Percentiles rank a stretch among this genome's conserved stretches.
Evolutionary conservation across 2,329 filamentous ascomycete genomes (phyloP).

Genomic region (Cytospora schulzeri): DNA sequence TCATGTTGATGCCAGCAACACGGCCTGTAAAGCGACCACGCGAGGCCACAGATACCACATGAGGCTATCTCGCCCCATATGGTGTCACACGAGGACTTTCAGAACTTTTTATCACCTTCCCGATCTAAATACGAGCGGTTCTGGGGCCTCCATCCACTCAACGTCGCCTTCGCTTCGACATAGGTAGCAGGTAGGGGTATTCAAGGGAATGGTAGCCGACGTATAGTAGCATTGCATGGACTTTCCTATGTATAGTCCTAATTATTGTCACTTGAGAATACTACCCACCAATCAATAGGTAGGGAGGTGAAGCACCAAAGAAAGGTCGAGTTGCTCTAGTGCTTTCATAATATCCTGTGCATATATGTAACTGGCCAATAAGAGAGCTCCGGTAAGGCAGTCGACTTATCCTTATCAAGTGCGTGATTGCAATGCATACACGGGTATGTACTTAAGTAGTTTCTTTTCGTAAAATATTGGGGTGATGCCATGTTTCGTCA

Average conservation of each 20-base stretch:
- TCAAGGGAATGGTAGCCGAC: neutral
- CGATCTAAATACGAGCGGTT: neutral
- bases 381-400: slow-evolving; percentile 6
- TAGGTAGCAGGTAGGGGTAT: neutral
- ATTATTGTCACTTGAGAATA: neutral
- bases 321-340: slow-evolving; percentile 7
- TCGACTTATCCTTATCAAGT: slow-evolving; percentile 14
- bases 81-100: slow-evolving; percentile 1
- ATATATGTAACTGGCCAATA: slow-evolving; percentile 1
- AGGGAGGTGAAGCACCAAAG: neutral
- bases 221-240: neutral
- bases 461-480: slow-evolving; percentile 16
- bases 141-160: neutral
- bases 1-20: neutral
- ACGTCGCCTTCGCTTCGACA: neutral
- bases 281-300: slow-evolving; percentile 6
- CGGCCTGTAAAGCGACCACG: slow-evolving; percentile 6
- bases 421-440: slow-evolving; percentile 16
- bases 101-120: slow-evolving; percentile 20
- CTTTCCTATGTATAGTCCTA: neutral
- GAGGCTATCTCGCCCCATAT: slow-evolving; percentile 18
- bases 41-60: slow-evolving; percentile 6
- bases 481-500: slow-evolving; percentile 18
- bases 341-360: neutral
- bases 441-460: too few relatives aligned